A percentile compares a stretch with the other conserved stretches of the same genome.
Evolutionary conservation across 441 rosid species (phyloP).

Genomic region (Breynia disticha): DNA sequence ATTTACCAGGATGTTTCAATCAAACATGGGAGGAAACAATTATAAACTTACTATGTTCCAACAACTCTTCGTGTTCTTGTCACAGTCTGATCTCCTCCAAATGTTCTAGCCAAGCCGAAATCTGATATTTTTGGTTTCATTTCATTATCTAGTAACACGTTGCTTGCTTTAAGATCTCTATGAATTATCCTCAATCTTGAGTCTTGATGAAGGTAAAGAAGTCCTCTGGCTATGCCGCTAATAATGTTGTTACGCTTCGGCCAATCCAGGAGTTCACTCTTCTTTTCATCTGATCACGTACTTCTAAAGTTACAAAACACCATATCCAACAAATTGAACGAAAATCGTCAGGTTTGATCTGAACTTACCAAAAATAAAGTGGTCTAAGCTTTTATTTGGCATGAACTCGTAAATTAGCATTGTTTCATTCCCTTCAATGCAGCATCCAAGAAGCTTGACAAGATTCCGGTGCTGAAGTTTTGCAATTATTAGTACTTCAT

Average conservation of each 20-base stretch:
- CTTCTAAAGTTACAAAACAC: not conserved
- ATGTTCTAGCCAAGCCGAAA: slow-evolving; percentile 16
- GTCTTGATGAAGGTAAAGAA: slow-evolving; percentile 19
- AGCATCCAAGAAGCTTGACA: slow-evolving; percentile 12
- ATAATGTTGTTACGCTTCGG: slow-evolving; percentile 4
- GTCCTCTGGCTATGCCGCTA: slow-evolving; percentile 14
- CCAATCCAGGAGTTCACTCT: slow-evolving; percentile 12
- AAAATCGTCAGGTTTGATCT: not conserved
- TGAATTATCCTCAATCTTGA: slow-evolving; percentile 18
- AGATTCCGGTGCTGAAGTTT: slow-evolving; percentile 20
- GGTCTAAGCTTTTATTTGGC: slow-evolving; percentile 16
- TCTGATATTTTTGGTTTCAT: slow-evolving; percentile 22
- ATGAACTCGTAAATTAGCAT: slow-evolving; percentile 13
- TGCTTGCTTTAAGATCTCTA: slow-evolving; percentile 14
- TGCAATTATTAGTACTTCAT: slow-evolving; percentile 11
- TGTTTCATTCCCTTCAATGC: slow-evolving; percentile 12
- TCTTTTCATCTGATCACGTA: slow-evolving; percentile 10
- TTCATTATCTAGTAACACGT: slow-evolving; percentile 13
- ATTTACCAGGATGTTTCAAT: no score
- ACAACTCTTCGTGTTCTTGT: slow-evolving; percentile 11
- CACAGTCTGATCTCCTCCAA: slow-evolving; percentile 16
- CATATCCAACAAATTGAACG: not conserved
- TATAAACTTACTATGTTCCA: slow-evolving; percentile 14
- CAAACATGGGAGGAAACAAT: no score
- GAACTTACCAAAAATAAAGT: slow-evolving; percentile 15